Conservation (phyloP, 2,329 filamentous ascomycete genomes). For the Lasiodiplodia theobromae region DNA sequence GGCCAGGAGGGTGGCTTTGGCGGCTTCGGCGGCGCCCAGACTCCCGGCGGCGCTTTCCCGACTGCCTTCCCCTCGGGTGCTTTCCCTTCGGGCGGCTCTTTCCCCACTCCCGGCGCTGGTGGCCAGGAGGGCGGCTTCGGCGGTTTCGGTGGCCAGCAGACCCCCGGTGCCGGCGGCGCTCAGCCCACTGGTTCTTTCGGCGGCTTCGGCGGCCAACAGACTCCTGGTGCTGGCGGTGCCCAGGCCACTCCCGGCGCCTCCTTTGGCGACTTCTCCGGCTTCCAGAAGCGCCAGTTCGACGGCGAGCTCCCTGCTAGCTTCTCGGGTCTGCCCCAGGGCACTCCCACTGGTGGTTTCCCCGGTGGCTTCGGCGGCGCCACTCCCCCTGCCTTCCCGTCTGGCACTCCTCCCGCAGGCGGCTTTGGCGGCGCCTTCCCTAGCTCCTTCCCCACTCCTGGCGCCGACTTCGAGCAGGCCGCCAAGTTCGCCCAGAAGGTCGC, state of each 20-base stretch:
- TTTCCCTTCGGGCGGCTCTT: not conserved
- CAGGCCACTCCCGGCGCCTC: not conserved
- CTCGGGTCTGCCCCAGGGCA: not conserved
- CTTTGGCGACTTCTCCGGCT: not conserved
- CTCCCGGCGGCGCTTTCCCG: constrained; percentile 10
- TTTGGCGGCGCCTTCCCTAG: not conserved
- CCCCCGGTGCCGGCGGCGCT: not conserved
- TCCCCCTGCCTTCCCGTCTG: not conserved
- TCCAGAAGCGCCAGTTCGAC: constrained; percentile 9
- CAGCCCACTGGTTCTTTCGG: not conserved
- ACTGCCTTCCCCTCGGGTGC: not conserved
- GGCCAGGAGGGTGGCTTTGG: not conserved
- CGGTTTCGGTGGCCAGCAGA: constrained; percentile 5
- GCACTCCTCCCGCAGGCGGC: not conserved
- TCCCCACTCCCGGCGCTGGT: constrained; percentile 3
- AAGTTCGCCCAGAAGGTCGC: constrained; percentile 16
- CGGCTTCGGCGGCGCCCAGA: constrained; percentile 13
- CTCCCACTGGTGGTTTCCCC: not conserved
- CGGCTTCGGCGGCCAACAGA: not conserved
- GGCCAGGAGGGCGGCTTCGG: not conserved
- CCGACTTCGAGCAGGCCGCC: constrained; percentile 17
- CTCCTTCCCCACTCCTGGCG: not conserved
- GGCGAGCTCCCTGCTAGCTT: not conserved
- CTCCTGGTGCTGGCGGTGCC: not conserved
- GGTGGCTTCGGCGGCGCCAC: not conserved